A percentile compares a stretch with the other conserved stretches of the same genome.
These are phyloP conservation scores for Entamoeba invadens DNA, from an alignment of 208 protist genomes.

Conservation along the genomic window DNA sequence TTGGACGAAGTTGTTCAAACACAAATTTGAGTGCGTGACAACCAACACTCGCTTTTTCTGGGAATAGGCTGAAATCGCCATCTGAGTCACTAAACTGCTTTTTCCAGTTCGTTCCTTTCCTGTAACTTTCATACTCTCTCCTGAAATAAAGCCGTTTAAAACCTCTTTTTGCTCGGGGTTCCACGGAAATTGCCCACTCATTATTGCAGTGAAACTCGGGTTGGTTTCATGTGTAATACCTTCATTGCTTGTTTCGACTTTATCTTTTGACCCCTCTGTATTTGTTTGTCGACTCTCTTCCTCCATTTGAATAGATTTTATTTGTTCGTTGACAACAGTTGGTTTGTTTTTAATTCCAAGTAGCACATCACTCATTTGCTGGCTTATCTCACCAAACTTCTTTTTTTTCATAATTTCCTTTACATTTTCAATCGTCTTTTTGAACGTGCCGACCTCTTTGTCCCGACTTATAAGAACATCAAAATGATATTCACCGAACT, in stretches of 20 bases:
- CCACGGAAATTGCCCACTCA: too few relatives aligned
- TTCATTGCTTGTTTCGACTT: too few relatives aligned
- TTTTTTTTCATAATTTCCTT: background rate
- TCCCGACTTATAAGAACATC: background rate
- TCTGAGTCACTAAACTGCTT: background rate
- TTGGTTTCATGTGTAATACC: too few relatives aligned
- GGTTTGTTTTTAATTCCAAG: background rate
- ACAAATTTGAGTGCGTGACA: background rate
- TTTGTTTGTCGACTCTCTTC: background rate
- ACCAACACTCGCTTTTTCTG: background rate
- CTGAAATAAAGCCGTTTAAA: background rate
- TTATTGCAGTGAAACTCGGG: too few relatives aligned
- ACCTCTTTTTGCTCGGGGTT: background rate
- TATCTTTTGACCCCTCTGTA: too few relatives aligned
- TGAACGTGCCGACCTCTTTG: background rate
- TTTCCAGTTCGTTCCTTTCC: background rate
- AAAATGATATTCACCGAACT: background rate
- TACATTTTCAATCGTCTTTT: background rate
- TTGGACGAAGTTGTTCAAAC: background rate
- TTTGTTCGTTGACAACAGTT: background rate
- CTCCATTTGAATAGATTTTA: too few relatives aligned
- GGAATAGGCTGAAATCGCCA: background rate
- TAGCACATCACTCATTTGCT: background rate
- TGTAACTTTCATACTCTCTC: background rate
- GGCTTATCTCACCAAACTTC: background rate